Evolutionary conservation across 805 yeast species (phyloP), one percentile per base, ranked within the genome.

Genomic region (Yamadazyma paraphyllophila): DNA sequence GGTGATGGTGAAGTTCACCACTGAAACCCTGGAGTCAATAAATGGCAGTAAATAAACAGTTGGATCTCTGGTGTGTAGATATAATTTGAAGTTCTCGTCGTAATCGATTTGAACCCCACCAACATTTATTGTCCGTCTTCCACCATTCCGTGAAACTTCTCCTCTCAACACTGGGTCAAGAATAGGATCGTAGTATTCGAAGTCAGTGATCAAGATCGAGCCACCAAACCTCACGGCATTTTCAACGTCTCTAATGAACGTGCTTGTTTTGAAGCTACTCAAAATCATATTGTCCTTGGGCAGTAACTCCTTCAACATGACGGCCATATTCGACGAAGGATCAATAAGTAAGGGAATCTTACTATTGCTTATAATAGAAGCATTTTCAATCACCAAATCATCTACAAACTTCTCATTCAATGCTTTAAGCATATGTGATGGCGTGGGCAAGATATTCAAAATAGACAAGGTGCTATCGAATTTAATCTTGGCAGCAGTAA

Each of bases 221-320:
- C 88, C 89, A 4, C 98, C 97, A 71, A 91, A 91, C 51, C 94
- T 70, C 24, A 91, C 59, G 0, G 96, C 84, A 55, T 88, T 85
- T 59, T 90, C 96, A 12, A 92, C 57, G 36, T 80, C 85, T 51
- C 81, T 83, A 2, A 77, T 59, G 59, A 83, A 87, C 0, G 84
- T 78, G 4, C 73, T 77, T 54, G 86, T 89, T 36, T 85, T 62
- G 57, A 92, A 88, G 55, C 95, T 86, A 0, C 96, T 79, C 0
- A 81, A 58, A 2, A 74, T 63, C 5, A 82, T 54, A 43, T 70
- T 71, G 36, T 65, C 62, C 0, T 72, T 67, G 0, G 50, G 50
- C n/a, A 49, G 16, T 1, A 50, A 30, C 13, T 63, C 56, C 4
- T 49, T 44, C 13, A 88, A 50, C 4, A 78, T 69, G 0, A 71